These are phyloP conservation scores for Kuraishia capsulata DNA, from an alignment of 805 yeast genomes.

Conservation along the genomic window DNA sequence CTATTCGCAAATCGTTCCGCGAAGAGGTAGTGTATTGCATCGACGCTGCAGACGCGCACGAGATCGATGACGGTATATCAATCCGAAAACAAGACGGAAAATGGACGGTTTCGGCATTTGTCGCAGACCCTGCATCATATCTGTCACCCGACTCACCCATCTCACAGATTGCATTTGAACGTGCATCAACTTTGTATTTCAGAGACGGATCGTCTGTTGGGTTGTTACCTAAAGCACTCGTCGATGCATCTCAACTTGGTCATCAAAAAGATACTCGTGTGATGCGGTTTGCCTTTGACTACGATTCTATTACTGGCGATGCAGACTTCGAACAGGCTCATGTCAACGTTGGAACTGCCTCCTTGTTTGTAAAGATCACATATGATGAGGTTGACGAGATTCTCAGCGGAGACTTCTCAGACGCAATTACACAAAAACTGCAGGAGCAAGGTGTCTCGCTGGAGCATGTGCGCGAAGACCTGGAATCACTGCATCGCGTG, in stretches of 20 bases:
- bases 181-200: slow-evolving; percentile 62
- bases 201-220: slow-evolving; percentile 39
- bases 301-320: slow-evolving; percentile 15
- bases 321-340: slow-evolving; percentile 16
- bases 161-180: slow-evolving; percentile 47
- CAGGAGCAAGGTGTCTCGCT: slow-evolving; percentile 2
- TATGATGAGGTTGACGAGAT: slow-evolving; percentile 56
- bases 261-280: slow-evolving; percentile 30
- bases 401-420: slow-evolving; percentile 1
- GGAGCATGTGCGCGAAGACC: slow-evolving; percentile 18
- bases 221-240: slow-evolving; percentile 59
- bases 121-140: slow-evolving; percentile 82
- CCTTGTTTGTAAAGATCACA: slow-evolving; percentile 43
- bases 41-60: slow-evolving; percentile 73
- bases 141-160: slow-evolving; percentile 29
- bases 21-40: slow-evolving; percentile 66
- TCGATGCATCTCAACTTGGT: slow-evolving; percentile 28
- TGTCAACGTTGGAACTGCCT: slow-evolving; percentile 31
- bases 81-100: slow-evolving; percentile 24
- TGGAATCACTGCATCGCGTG: slow-evolving; percentile 24
- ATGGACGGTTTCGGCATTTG: slow-evolving; percentile 53
- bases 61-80: slow-evolving; percentile 90
- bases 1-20: slow-evolving; percentile 30
- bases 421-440: slow-evolving; percentile 5
- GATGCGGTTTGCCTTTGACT: slow-evolving; percentile 28